Percentiles rank a stretch among this genome's conserved stretches.
phyloP scores from a whole-genome alignment of 805 yeast genomes.

The Kluyveromyces aestuarii region DNA sequence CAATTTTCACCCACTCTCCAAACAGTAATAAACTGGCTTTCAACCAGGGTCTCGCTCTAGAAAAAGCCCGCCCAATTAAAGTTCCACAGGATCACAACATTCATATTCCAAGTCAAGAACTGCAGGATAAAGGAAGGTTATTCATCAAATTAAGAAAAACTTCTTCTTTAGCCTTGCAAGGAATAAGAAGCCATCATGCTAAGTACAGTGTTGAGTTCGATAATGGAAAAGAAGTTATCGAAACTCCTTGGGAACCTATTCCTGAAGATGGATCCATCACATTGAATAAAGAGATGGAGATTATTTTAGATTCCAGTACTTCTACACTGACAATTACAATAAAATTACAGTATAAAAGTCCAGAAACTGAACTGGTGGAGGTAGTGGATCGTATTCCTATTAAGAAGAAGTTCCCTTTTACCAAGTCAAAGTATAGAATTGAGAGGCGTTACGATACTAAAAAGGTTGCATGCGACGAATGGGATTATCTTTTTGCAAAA shows the following conservation, averaged over 20 bases:
- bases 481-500: conserved; percentile 59
- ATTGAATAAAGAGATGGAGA: conserved; percentile 71
- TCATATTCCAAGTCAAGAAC: not conserved
- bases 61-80: not conserved
- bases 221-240: conserved; percentile 73
- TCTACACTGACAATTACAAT: conserved; percentile 64
- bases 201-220: conserved; percentile 49
- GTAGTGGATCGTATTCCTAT: conserved; percentile 48
- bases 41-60: not conserved
- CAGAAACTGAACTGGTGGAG: conserved; percentile 44
- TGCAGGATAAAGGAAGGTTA: conserved; percentile 36
- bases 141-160: conserved; percentile 44
- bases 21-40: not conserved
- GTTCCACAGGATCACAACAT: not conserved
- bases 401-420: conserved; percentile 22
- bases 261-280: conserved; percentile 21
- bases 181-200: conserved; percentile 36
- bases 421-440: conserved; percentile 29
- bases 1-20: not conserved
- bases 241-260: conserved; percentile 43
- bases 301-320: conserved; percentile 38
- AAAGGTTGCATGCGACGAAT: conserved; percentile 41
- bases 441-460: conserved; percentile 41
- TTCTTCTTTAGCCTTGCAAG: conserved; percentile 39
- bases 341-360: conserved; percentile 48